Percentiles rank a stretch among this genome's conserved stretches.
Conservation (phyloP, 495 filamentous ascomycete species). For the Aspergillus wentii region DNA sequence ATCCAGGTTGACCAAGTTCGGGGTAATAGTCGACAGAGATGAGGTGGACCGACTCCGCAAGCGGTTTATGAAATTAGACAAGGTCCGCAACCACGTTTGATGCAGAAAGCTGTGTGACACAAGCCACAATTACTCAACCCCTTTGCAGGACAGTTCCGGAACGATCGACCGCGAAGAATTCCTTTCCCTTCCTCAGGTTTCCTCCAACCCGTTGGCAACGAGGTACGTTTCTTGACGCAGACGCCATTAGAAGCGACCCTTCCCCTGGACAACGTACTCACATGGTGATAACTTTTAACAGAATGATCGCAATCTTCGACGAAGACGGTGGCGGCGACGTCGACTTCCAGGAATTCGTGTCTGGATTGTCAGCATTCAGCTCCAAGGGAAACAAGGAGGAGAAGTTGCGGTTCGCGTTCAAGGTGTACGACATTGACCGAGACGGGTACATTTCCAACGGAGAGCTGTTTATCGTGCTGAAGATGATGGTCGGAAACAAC, state of each 20-base stretch:
- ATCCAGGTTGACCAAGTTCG: conserved; percentile 14
- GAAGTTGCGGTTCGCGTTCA: conserved; percentile 96
- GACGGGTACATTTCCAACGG: conserved; percentile 99
- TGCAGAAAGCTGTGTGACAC: no score
- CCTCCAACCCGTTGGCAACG: conserved; percentile 94
- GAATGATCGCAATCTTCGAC: conserved; percentile 99
- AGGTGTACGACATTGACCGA: conserved; percentile 98
- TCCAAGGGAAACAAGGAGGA: conserved; percentile 99
- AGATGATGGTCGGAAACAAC: conserved; percentile 99
- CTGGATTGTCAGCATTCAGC: conserved; percentile 89
- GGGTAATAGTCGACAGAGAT: conserved; percentile 77
- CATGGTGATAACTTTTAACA: conserved; percentile 26
- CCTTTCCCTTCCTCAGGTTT: conserved; percentile 93
- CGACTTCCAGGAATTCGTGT: conserved; percentile 99
- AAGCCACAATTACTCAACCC: conserved; percentile 1
- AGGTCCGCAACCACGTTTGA: conserved; percentile 57
- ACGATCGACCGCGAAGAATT: conserved; percentile 99
- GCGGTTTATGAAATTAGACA: conserved; percentile 98
- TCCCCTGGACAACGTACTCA: no score
- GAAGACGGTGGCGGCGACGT: conserved; percentile 97
- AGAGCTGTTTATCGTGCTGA: conserved; percentile 97
- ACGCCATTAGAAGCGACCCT: no score
- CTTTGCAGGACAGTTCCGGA: conserved; percentile 82
- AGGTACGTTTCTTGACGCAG: conserved; percentile 52
- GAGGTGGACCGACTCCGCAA: conserved; percentile 94